Percentiles rank a stretch among this genome's conserved stretches.
phyloP scores from a whole-genome alignment of 2,329 filamentous ascomycete species.

The Claviceps sp. region DNA sequence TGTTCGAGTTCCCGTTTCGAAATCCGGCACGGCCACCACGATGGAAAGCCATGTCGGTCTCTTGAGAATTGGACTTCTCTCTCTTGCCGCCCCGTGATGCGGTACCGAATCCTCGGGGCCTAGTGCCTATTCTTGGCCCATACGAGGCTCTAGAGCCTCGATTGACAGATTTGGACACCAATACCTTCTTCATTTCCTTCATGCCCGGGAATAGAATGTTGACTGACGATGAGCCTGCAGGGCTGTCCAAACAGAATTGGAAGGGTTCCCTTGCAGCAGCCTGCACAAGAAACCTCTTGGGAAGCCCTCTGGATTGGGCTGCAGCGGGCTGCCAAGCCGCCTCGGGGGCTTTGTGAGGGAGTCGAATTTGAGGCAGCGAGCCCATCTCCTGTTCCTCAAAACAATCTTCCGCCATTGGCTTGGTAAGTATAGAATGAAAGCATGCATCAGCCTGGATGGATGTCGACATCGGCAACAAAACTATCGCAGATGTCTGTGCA shows the following conservation, averaged over 20 bases:
- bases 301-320: slow-evolving; percentile 40
- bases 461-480: slow-evolving; percentile 44
- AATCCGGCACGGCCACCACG: slow-evolving; percentile 27
- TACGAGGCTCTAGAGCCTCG: slow-evolving; percentile 17
- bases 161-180: slow-evolving; percentile 21
- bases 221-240: slow-evolving; percentile 22
- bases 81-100: slow-evolving; percentile 20
- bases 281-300: slow-evolving; percentile 34
- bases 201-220: slow-evolving; percentile 30
- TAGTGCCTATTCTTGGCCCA: slow-evolving; percentile 10
- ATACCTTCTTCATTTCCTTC: slow-evolving; percentile 23
- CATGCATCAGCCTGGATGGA: slow-evolving; percentile 19
- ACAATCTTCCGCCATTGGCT: slow-evolving; percentile 63
- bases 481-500: slow-evolving; percentile 44
- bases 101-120: slow-evolving; percentile 18
- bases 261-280: slow-evolving; percentile 21
- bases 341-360: slow-evolving; percentile 50
- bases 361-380: slow-evolving; percentile 55
- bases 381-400: slow-evolving; percentile 74
- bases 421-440: slow-evolving; percentile 38
- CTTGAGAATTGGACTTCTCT: slow-evolving; percentile 18
- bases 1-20: slow-evolving; percentile 26
- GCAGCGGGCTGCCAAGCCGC: slow-evolving; percentile 49
- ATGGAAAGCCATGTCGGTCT: slow-evolving; percentile 7
- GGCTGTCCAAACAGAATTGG: slow-evolving; percentile 19